A percentile compares a stretch with the other conserved stretches of the same genome.
These are phyloP conservation scores for Davidsoniella virescens DNA, from an alignment of 2,329 filamentous ascomycete genomes.

Conservation along the genomic window DNA sequence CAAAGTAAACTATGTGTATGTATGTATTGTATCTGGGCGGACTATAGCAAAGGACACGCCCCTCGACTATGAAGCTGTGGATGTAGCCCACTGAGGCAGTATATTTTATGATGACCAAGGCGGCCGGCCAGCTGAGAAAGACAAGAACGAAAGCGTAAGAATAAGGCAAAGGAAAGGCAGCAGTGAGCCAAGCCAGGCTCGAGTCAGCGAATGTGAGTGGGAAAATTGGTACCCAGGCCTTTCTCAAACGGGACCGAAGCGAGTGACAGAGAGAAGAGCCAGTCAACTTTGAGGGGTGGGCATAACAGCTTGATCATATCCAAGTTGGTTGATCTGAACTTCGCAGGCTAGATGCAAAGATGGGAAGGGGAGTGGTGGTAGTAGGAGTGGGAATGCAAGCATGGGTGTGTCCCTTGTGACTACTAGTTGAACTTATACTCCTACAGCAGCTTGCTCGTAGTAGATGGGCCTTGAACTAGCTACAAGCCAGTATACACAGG, in stretches of 20 bases:
- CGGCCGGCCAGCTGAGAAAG: no score
- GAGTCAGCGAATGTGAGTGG: constrained; percentile 14
- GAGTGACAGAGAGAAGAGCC: neutral
- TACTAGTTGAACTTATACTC: neutral
- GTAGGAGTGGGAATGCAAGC: neutral
- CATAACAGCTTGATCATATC: no score
- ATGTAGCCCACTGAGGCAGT: no score
- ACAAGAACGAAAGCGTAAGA: no score
- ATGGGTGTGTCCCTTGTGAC: neutral
- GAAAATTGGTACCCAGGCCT: constrained; percentile 7
- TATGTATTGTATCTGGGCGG: no score
- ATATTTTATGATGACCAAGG: neutral
- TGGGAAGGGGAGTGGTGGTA: neutral
- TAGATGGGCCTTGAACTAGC: no score
- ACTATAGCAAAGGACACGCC: no score
- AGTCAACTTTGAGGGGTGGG: no score
- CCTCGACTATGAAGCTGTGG: no score
- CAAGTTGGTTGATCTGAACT: neutral
- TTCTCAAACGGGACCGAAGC: neutral
- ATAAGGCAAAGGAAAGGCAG: no score
- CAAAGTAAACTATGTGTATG: neutral
- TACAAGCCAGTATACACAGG: no score
- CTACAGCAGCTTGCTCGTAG: no score
- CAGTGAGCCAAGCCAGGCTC: neutral
- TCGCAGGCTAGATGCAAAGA: neutral